Percentiles rank a stretch among this genome's conserved stretches.
phyloP scores from a whole-genome alignment of 75 land plant genomes.

The Selaginella tamariscina region DNA sequence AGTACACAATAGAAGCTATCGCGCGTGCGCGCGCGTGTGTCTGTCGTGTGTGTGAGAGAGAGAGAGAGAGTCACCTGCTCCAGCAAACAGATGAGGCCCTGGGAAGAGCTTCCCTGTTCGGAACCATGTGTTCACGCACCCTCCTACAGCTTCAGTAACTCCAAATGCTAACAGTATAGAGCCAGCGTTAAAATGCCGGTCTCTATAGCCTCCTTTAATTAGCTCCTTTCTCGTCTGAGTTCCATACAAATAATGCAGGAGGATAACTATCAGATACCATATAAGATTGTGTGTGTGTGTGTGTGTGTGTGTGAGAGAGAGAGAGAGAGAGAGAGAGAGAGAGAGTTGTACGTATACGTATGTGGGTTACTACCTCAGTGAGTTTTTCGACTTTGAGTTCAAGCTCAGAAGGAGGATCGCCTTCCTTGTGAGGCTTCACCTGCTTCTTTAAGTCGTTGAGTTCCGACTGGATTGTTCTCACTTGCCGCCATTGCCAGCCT shows the following conservation, averaged over 20 bases:
- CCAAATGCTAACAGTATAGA: conserved; percentile 84
- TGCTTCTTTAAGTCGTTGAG: conserved; percentile 88
- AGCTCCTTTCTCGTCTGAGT: conserved; percentile 79
- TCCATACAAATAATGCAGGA: no score
- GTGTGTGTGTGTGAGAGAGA: neutral
- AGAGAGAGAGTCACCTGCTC: conserved; percentile 56
- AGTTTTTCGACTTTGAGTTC: conserved; percentile 66
- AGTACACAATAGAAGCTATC: neutral
- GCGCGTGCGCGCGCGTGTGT: no score
- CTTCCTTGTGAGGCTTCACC: conserved; percentile 40
- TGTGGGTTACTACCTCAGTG: conserved; percentile 49
- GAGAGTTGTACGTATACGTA: neutral
- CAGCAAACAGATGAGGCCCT: conserved; percentile 94
- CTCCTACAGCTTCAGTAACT: conserved; percentile 64
- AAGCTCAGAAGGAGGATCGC: conserved; percentile 40
- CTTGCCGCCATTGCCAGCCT: conserved; percentile 97
- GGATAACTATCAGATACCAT: neutral
- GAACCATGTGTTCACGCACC: conserved; percentile 74
- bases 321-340: neutral
- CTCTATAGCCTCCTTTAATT: conserved; percentile 77
- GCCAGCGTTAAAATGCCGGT: conserved; percentile 91
- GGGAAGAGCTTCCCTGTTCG: conserved; percentile 95
- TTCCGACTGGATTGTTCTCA: conserved; percentile 79
- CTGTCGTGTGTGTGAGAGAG: neutral
- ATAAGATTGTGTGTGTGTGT: neutral